Percentiles rank a stretch among this genome's conserved stretches.
These are phyloP conservation scores for Candida schatavii DNA, from an alignment of 805 yeast species.

Conservation along the genomic window DNA sequence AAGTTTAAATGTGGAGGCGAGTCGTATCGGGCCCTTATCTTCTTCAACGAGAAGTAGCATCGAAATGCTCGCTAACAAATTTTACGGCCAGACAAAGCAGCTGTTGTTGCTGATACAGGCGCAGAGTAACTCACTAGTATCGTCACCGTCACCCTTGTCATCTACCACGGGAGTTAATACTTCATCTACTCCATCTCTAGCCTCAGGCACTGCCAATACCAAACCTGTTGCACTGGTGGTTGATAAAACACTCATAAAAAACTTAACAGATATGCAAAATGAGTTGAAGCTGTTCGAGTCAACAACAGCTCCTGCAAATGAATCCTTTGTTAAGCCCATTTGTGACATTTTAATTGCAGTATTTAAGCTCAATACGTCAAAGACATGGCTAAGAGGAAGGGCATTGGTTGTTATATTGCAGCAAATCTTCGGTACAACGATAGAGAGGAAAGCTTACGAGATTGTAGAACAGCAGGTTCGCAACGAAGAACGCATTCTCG, in stretches of 20 bases:
- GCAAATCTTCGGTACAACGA: conserved; percentile 83
- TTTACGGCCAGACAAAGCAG: conserved; percentile 10
- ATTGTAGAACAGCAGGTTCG: conserved; percentile 33
- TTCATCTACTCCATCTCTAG: background rate
- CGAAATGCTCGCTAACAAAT: conserved; percentile 31
- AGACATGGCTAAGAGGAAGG: conserved; percentile 80
- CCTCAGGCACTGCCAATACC: background rate
- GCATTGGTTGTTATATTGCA: conserved; percentile 80
- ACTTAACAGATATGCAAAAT: conserved; percentile 48
- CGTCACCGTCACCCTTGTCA: background rate
- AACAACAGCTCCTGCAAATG: conserved; percentile 2
- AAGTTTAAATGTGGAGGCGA: background rate
- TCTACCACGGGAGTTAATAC: background rate
- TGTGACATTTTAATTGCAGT: conserved; percentile 70
- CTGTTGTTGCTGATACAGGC: conserved; percentile 3
- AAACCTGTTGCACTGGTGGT: background rate
- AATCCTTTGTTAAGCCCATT: conserved; percentile 71
- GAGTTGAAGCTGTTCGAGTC: conserved; percentile 55
- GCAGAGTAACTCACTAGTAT: background rate
- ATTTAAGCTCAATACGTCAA: conserved; percentile 62
- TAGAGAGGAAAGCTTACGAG: conserved; percentile 64
- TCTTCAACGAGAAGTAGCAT: conserved; percentile 13
- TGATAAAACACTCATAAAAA: conserved; percentile 20
- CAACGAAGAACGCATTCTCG: conserved; percentile 47
- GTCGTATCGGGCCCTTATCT: conserved; percentile 7